Evolutionary conservation across 2,329 filamentous ascomycete species (phyloP), one percentile per base, ranked within the genome.

Genomic region (Phialemonium atrogriseum): DNA sequence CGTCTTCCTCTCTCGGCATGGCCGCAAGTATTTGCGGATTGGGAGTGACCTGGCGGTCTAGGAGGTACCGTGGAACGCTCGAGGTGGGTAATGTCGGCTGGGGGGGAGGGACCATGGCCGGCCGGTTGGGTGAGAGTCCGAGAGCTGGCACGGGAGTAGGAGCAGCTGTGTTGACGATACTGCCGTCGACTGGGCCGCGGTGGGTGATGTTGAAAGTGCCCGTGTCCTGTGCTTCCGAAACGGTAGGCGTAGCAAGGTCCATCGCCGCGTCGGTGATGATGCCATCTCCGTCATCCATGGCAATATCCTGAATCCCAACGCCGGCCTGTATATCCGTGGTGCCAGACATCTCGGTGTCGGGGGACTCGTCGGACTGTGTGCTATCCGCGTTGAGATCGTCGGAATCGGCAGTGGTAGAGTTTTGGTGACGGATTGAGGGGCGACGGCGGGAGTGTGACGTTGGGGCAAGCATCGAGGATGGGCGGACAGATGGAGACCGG

Each of bases 1-100:
- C 91, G 49, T 98, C 91, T 56, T 98, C 91, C 48, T 98, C 91
- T 30, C 91, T 78, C 8, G 91, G 91, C 83, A 96, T 94, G 9
- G 87, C 82, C 17, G 88, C 84, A 19, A 94, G 65, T 46, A 93
- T 80, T 44, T 81, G 79, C 11, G 81, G 73, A 48, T 77, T 74
- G 16, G 83, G 76, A 22, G 77, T 70, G 32, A 80, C 59, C 27
- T 77, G 77, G 22, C 82, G 79, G 46, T 94, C 83, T 30, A 86
- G 73, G 16, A 88, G 70, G 50, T 89, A 91, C 35, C 84, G 75
- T 24, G 86, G 80, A 36, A 91, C 80, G 38, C 75, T 82, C 12
- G 81, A 74, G 36, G 70, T 77, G 7, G 79, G 73, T 44, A 84
- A 62, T 19, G 75, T 74, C n/a, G 85, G 82, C 37, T 86, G 83